These are phyloP conservation scores for Penicillium sp. DNA, from an alignment of 2,329 filamentous ascomycete species.

Conservation along the genomic window DNA sequence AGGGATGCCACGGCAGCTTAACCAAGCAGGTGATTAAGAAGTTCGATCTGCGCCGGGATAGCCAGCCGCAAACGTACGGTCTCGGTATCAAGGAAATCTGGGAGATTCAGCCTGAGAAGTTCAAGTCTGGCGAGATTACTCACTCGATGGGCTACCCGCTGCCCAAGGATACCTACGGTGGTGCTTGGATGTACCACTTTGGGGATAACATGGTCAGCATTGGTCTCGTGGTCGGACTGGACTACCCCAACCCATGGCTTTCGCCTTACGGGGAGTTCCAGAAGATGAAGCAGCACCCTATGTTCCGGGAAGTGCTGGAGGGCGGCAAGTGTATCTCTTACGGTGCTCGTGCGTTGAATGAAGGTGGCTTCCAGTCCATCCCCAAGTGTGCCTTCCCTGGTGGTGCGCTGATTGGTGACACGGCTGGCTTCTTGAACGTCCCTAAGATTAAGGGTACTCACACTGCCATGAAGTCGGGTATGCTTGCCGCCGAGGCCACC, in stretches of 20 bases:
- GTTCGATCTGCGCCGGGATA: constrained; percentile 84
- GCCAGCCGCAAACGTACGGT: constrained; percentile 92
- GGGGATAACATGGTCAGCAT: constrained; percentile 94
- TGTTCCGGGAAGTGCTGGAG: constrained; percentile 83
- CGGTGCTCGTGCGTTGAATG: constrained; percentile 84
- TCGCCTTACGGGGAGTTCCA: constrained; percentile 97
- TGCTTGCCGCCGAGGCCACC: constrained; percentile 90
- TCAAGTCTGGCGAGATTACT: constrained; percentile 78
- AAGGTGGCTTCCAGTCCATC: constrained; percentile 96
- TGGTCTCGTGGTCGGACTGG: constrained; percentile 87
- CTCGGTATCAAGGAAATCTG: constrained; percentile 95
- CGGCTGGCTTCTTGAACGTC: constrained; percentile 93
- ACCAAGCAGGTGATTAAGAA: constrained; percentile 95
- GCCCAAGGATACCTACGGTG: constrained; percentile 85
- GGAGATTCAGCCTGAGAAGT: constrained; percentile 93
- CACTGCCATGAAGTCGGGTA: constrained; percentile 95
- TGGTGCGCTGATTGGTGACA: constrained; percentile 92
- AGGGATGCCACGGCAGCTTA: constrained; percentile 94
- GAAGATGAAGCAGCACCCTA: constrained; percentile 96
- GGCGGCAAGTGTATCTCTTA: constrained; percentile 98
- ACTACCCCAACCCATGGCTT: constrained; percentile 96
- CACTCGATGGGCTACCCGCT: constrained; percentile 95
- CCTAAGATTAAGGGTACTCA: constrained; percentile 99
- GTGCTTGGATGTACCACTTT: constrained; percentile 99
- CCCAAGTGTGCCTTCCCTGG: constrained; percentile 96